phyloP scores from a whole-genome alignment of 2,329 filamentous ascomycete species.

The Phialocephala sp. region DNA sequence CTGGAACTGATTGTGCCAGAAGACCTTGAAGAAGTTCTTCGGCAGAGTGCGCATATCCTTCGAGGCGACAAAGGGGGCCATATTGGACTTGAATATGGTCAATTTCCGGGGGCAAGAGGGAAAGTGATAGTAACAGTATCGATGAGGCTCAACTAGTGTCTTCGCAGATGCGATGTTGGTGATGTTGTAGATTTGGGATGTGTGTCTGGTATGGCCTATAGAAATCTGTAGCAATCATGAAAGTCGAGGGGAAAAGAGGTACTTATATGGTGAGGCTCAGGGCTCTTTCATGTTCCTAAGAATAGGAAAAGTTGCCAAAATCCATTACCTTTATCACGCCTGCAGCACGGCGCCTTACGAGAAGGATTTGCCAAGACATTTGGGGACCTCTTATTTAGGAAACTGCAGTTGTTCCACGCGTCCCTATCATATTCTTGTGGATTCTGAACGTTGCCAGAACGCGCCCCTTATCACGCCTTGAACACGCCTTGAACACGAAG shows the following conservation, averaged over 20 bases:
- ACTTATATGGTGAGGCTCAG: no score
- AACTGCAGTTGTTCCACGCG: neutral
- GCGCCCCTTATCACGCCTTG: neutral
- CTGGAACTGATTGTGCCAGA: neutral
- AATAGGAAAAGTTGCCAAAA: no score
- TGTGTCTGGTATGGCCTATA: no score
- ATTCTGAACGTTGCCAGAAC: neutral
- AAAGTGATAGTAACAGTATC: no score
- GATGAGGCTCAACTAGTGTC: no score
- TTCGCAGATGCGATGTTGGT: no score
- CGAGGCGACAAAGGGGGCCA: neutral
- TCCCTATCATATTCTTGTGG: no score
- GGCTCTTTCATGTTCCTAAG: no score
- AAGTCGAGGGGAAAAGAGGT: no score
- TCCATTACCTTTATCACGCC: no score
- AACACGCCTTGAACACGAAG: neutral
- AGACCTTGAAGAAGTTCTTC: constrained; percentile 1
- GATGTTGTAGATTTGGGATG: no score
- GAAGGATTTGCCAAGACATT: neutral
- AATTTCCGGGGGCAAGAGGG: neutral
- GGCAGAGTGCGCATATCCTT: neutral
- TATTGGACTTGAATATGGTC: neutral
- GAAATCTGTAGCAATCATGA: no score
- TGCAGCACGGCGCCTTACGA: neutral
- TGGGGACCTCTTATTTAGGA: neutral